phyloP scores from a whole-genome alignment of 2,329 filamentous ascomycete species.

The Xylariaceae sp. region DNA sequence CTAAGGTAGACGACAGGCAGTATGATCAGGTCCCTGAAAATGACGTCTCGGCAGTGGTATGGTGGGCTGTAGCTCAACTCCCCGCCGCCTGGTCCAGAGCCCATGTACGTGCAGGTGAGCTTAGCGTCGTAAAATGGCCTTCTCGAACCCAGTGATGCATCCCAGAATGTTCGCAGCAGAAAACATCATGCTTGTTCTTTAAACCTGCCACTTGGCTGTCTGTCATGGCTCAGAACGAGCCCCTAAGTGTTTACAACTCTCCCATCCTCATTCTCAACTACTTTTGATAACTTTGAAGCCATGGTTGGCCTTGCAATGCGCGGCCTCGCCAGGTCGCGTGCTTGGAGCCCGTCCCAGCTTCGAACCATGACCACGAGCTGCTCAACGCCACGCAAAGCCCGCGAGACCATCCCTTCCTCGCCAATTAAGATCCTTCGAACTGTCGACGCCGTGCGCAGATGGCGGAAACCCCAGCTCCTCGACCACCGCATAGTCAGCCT shows the following conservation, averaged over 20 bases:
- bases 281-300: constrained; percentile 2
- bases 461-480: constrained; percentile 64
- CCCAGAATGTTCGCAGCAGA: constrained; percentile 32
- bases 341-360: constrained; percentile 12
- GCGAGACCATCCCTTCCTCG: constrained; percentile 52
- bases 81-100: too few relatives aligned
- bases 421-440: constrained; percentile 73
- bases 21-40: too few relatives aligned
- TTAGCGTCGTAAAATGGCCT: too few relatives aligned
- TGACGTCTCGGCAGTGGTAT: too few relatives aligned
- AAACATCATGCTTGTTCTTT: constrained; percentile 28
- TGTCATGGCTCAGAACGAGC: constrained; percentile 26
- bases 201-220: constrained; percentile 21
- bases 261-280: constrained; percentile 14
- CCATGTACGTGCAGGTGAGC: too few relatives aligned
- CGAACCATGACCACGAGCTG: constrained; percentile 23
- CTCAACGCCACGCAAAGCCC: constrained; percentile 12
- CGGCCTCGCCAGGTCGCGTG: constrained; percentile 23
- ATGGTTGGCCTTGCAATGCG: constrained; percentile 26
- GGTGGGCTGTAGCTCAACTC: too few relatives aligned
- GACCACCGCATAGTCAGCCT: constrained; percentile 75
- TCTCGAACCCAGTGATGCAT: constrained; percentile 7
- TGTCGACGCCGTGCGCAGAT: constrained; percentile 67
- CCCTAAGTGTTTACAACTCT: constrained; percentile 13
- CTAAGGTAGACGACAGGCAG: too few relatives aligned